These are phyloP conservation scores for Penicillium sp. DNA, from an alignment of 2,329 filamentous ascomycete species.

Conservation along the genomic window DNA sequence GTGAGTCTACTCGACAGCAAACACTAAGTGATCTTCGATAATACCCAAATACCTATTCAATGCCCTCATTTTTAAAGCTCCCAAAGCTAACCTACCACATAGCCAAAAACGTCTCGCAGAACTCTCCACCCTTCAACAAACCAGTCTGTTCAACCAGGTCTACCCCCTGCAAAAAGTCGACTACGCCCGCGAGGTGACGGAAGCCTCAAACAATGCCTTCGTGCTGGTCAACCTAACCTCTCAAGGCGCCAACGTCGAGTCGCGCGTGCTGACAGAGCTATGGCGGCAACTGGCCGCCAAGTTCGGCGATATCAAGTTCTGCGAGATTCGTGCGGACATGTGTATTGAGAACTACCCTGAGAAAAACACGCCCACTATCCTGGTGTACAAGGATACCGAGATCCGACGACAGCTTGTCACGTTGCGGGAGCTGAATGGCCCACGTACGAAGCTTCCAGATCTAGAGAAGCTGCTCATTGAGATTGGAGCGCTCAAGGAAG, in stretches of 20 bases:
- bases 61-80: not conserved
- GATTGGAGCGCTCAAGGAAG: constrained; percentile 73
- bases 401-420: constrained; percentile 93
- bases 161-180: constrained; percentile 95
- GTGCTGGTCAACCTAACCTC: constrained; percentile 80
- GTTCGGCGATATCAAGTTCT: constrained; percentile 96
- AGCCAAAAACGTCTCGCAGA: constrained; percentile 82
- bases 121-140: constrained; percentile 69
- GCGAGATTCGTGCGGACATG: constrained; percentile 85
- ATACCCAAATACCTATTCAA: not conserved
- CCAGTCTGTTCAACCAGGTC: constrained; percentile 81
- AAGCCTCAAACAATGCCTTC: constrained; percentile 69
- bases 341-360: constrained; percentile 98
- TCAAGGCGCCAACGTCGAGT: constrained; percentile 77
- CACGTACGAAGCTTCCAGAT: constrained; percentile 67
- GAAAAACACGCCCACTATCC: constrained; percentile 86
- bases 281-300: constrained; percentile 81
- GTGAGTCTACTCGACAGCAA: constrained; percentile 27
- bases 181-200: constrained; percentile 86
- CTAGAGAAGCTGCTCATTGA: constrained; percentile 79
- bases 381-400: constrained; percentile 89
- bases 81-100: constrained; percentile 4
- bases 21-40: not conserved
- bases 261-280: constrained; percentile 74
- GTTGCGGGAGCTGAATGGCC: constrained; percentile 72